Percentiles rank a stretch among this genome's conserved stretches.
These are phyloP conservation scores for Ramularia endophylla DNA, from an alignment of 2,329 filamentous ascomycete species.

Conservation along the genomic window DNA sequence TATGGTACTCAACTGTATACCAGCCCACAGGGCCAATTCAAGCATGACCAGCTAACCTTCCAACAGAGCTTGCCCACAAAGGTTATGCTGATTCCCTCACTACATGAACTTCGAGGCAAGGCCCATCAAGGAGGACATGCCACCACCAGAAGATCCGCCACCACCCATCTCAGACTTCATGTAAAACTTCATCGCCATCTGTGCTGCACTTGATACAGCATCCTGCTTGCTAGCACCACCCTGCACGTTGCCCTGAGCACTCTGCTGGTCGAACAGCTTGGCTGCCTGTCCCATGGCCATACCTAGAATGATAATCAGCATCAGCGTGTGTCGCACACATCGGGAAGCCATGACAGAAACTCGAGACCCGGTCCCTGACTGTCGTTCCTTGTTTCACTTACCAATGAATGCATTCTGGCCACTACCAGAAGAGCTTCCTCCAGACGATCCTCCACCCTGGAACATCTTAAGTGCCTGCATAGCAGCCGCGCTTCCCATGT, in stretches of 20 bases:
- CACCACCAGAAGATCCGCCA: constrained; percentile 37
- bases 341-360: too few species aligned
- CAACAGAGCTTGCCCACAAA: too few species aligned
- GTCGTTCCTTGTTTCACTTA: too few species aligned
- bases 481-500: constrained; percentile 64
- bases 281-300: constrained; percentile 84
- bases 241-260: constrained; percentile 45
- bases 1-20: too few species aligned
- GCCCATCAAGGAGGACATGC: constrained; percentile 43
- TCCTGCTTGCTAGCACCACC: constrained; percentile 69
- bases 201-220: constrained; percentile 69
- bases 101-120: constrained; percentile 57
- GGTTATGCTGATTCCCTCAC: too few species aligned
- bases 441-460: constrained; percentile 29
- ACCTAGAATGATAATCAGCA: too few species aligned
- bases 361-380: constrained; percentile 6
- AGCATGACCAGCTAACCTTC: not conserved
- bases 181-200: constrained; percentile 89
- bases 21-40: too few species aligned
- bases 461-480: constrained; percentile 81
- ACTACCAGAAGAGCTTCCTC: constrained; percentile 34
- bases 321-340: not conserved
- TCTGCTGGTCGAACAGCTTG: constrained; percentile 63
- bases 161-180: constrained; percentile 63
- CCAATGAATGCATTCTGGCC: constrained; percentile 70